These are phyloP conservation scores for Backusella westeae DNA, from an alignment of 192 early-diverging fungal genomes.

Conservation along the genomic window DNA sequence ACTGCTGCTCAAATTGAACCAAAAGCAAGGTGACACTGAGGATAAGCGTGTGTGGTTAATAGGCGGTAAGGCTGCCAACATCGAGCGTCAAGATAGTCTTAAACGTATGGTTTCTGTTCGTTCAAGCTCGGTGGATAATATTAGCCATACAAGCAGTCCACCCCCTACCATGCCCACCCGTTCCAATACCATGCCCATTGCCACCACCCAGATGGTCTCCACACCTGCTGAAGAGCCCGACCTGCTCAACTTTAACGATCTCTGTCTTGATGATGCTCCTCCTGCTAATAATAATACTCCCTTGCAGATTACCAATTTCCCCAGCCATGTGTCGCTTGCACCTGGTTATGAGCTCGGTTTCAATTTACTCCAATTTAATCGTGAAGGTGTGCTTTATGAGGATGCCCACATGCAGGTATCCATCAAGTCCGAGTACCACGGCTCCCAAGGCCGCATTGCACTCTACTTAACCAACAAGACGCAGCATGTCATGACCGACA, in stretches of 20 bases:
- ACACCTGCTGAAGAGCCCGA: slow-evolving; percentile 19
- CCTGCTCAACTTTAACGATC: slow-evolving; percentile 35
- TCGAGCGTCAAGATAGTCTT: slow-evolving; percentile 50
- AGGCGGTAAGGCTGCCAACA: slow-evolving; percentile 83
- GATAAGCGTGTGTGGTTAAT: slow-evolving; percentile 95
- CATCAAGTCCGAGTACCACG: slow-evolving; percentile 92
- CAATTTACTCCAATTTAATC: slow-evolving; percentile 61
- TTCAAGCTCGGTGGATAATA: slow-evolving; percentile 10
- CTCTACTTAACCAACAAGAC: slow-evolving; percentile 93
- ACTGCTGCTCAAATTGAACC: slow-evolving; percentile 76
- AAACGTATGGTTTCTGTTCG: slow-evolving; percentile 34
- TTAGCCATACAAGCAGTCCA: not conserved
- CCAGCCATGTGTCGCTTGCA: slow-evolving; percentile 44
- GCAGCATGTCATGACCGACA: slow-evolving; percentile 59
- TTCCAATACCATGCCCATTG: slow-evolving; percentile 2
- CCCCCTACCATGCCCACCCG: slow-evolving; percentile 2
- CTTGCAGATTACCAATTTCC: slow-evolving; percentile 24
- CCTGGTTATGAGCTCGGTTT: slow-evolving; percentile 53
- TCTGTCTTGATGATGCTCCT: slow-evolving; percentile 8
- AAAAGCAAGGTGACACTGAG: slow-evolving; percentile 88
- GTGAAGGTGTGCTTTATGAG: slow-evolving; percentile 92
- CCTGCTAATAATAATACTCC: slow-evolving; percentile 12
- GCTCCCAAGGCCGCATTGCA: slow-evolving; percentile 83
- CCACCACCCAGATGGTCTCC: not conserved
- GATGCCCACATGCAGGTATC: slow-evolving; percentile 88